Conservation (phyloP, 148 eudicot species). For the Cornus florida region DNA sequence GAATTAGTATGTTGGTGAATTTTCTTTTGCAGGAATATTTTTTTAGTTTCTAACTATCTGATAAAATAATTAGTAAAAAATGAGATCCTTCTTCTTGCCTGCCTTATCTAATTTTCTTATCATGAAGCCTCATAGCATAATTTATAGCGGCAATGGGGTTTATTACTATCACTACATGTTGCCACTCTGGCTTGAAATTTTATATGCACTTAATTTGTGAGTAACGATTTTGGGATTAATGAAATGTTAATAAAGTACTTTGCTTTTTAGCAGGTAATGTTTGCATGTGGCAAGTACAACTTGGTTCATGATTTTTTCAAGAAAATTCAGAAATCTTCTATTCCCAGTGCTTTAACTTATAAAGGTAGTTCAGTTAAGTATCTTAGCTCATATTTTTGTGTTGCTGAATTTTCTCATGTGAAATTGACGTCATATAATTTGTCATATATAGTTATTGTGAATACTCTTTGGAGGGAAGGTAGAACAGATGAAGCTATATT, state of each 20-base stretch:
- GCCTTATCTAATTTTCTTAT: not conserved
- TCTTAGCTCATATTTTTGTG: not conserved
- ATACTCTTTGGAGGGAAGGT: slow-evolving; percentile 84
- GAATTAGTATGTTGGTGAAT: too few species aligned
- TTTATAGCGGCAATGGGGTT: not conserved
- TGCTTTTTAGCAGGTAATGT: slow-evolving; percentile 66
- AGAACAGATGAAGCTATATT: slow-evolving; percentile 72
- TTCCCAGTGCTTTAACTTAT: slow-evolving; percentile 87
- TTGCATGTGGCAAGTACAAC: slow-evolving; percentile 81
- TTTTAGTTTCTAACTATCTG: too few species aligned
- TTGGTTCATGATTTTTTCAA: slow-evolving; percentile 79
- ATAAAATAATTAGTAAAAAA: too few species aligned
- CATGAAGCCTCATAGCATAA: not conserved
- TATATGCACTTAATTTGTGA: not conserved
- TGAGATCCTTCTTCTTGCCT: not conserved
- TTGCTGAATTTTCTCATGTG: not conserved
- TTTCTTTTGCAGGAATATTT: too few species aligned
- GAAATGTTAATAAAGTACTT: not conserved
- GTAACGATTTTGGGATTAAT: not conserved
- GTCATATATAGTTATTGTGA: slow-evolving; percentile 61
- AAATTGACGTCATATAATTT: slow-evolving; percentile 8
- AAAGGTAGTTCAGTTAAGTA: slow-evolving; percentile 51
- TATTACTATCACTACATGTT: not conserved
- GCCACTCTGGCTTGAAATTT: not conserved
- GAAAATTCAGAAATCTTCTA: slow-evolving; percentile 57